Evolutionary conservation across 495 filamentous ascomycete genomes (phyloP).

Genomic region (Emericellopsis terricola): DNA sequence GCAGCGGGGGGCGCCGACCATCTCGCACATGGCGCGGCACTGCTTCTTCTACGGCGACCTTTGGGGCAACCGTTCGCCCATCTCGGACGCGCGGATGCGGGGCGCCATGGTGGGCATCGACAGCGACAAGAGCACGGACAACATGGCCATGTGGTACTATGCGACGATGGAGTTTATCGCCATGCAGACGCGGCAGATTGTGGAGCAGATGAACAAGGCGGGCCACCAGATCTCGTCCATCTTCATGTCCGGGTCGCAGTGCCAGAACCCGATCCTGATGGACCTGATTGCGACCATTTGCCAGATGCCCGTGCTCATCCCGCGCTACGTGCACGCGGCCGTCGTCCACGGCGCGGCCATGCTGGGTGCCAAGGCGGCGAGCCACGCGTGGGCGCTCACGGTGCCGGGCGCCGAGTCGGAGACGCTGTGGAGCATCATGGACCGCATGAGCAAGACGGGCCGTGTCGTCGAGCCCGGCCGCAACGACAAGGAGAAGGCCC

Average conservation of each 20-base stretch:
- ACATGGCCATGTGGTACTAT: slow-evolving; percentile 82
- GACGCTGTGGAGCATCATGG: slow-evolving; percentile 89
- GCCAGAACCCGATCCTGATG: slow-evolving; percentile 87
- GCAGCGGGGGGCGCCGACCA: slow-evolving; percentile 46
- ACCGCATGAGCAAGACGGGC: slow-evolving; percentile 90
- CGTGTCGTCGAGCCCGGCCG: slow-evolving; percentile 54
- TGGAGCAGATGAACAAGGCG: slow-evolving; percentile 74
- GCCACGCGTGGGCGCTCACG: slow-evolving; percentile 44
- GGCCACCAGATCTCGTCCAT: slow-evolving; percentile 79
- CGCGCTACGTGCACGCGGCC: slow-evolving; percentile 83
- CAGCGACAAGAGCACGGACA: slow-evolving; percentile 68
- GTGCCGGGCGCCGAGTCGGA: slow-evolving; percentile 20
- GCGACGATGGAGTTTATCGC: slow-evolving; percentile 93
- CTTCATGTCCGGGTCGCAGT: slow-evolving; percentile 97
- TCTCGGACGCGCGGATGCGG: slow-evolving; percentile 82
- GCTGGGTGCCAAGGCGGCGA: slow-evolving; percentile 90
- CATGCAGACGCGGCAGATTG: slow-evolving; percentile 85
- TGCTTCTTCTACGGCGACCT: slow-evolving; percentile 97
- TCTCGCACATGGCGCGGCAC: slow-evolving; percentile 76
- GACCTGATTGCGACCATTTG: slow-evolving; percentile 78
- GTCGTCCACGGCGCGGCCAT: slow-evolving; percentile 94
- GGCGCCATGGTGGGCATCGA: slow-evolving; percentile 74
- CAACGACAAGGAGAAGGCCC: slow-evolving; percentile 52
- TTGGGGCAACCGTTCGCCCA: slow-evolving; percentile 91
- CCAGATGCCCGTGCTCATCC: slow-evolving; percentile 79